These are phyloP conservation scores for Yamadazyma pseudoaaseri DNA, from an alignment of 1,139 yeast species.

Conservation along the genomic window DNA sequence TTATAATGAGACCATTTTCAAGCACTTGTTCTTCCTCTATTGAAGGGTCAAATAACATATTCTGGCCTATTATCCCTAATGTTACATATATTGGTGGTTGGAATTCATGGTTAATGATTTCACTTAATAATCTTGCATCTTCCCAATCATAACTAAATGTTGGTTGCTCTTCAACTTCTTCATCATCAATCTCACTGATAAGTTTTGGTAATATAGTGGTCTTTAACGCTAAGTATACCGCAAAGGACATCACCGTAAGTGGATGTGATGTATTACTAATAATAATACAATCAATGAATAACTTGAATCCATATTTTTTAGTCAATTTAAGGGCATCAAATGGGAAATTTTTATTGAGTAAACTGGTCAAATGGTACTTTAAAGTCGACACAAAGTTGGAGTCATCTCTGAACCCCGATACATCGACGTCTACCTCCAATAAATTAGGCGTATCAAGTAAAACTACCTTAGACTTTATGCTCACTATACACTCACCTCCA, in stretches of 20 bases:
- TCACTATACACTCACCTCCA: conserved; percentile 90
- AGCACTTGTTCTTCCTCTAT: conserved; percentile 82
- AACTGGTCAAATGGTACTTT: conserved; percentile 48
- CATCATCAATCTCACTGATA: conserved; percentile 57
- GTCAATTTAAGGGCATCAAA: conserved; percentile 57
- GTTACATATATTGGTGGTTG: conserved; percentile 77
- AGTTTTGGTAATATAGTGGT: conserved; percentile 76
- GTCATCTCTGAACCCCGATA: conserved; percentile 69
- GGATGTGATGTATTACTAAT: conserved; percentile 71
- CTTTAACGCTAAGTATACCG: conserved; percentile 75
- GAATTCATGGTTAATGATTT: conserved; percentile 30
- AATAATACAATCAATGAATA: conserved; percentile 76
- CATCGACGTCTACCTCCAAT: conserved; percentile 75
- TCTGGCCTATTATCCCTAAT: conserved; percentile 69
- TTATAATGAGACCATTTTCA: conserved; percentile 74
- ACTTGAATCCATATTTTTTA: conserved; percentile 68
- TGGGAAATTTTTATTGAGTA: conserved; percentile 51
- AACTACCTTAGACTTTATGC: conserved; percentile 85
- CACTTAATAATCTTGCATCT: conserved; percentile 48
- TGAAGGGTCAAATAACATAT: conserved; percentile 77
- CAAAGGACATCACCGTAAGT: conserved; percentile 71
- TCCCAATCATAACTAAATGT: conserved; percentile 89
- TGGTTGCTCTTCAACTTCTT: conserved; percentile 78
- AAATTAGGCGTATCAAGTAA: conserved; percentile 42
- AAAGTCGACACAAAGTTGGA: conserved; percentile 60